These are phyloP conservation scores for Epichloe aotearoae DNA, from an alignment of 2,329 filamentous ascomycete genomes.

Conservation along the genomic window DNA sequence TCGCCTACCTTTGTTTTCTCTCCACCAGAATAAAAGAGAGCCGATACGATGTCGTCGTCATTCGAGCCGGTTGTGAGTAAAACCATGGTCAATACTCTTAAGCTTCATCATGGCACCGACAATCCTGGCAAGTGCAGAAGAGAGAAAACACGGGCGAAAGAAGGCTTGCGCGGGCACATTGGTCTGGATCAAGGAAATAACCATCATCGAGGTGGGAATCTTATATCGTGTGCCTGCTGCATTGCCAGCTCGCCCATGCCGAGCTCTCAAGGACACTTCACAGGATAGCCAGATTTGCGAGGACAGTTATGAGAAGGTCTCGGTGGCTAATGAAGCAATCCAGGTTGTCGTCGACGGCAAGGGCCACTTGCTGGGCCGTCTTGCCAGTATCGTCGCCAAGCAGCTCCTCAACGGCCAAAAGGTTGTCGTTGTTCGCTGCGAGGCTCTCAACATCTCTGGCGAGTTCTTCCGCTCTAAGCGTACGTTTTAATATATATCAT, in stretches of 20 bases:
- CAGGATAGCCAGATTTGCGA: not conserved
- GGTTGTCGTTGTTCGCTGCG: conserved; percentile 97
- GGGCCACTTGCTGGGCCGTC: conserved; percentile 98
- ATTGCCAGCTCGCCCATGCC: not conserved
- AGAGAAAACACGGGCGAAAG: conserved; percentile 1
- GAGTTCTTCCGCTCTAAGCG: conserved; percentile 99
- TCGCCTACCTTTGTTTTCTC: conserved; percentile 18
- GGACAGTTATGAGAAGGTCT: conserved; percentile 4
- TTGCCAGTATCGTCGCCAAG: conserved; percentile 97
- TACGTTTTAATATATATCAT: conserved; percentile 46
- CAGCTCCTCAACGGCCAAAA: conserved; percentile 98
- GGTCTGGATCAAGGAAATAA: not conserved
- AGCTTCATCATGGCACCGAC: conserved; percentile 5
- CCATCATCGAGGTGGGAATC: not conserved
- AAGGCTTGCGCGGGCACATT: conserved; percentile 5
- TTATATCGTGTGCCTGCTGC: conserved; percentile 3
- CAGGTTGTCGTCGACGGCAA: conserved; percentile 99
- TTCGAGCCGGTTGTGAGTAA: conserved; percentile 59
- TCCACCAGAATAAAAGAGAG: conserved; percentile 20
- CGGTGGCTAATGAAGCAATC: conserved; percentile 13
- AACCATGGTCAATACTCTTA: not conserved
- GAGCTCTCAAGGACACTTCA: not conserved
- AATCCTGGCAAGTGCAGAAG: conserved; percentile 1
- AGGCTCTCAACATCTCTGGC: conserved; percentile 99
- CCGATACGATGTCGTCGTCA: conserved; percentile 46